Evolutionary conservation across 352 stramenopile genomes (phyloP), one percentile per base, ranked within the genome.

Genomic region (Pythium guiyangense): DNA sequence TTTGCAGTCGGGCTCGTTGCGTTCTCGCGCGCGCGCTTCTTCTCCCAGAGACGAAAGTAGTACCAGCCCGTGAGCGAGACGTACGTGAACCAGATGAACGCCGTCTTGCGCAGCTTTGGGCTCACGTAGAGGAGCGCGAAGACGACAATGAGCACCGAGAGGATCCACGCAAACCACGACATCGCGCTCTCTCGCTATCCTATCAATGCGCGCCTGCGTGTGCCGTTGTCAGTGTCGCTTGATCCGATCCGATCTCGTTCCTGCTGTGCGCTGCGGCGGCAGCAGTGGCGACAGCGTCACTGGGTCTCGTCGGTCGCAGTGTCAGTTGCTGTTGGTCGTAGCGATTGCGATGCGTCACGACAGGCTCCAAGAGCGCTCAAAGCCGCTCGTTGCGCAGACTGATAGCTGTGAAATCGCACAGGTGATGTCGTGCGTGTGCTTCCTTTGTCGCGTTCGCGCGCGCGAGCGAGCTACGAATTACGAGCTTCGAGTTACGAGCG

Each of bases 61-160:
- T 92, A 92, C 82, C 82, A 92, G 58, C 75, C 71, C 40, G 79
- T 92, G 73, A 92, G 82, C 59, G 82, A 86, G 44, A 79, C 60
- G 72, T 92, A 92, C 18, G 82, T 86, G 54, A 75, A 74, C 64
- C 69, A 79, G 59, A 90, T 88, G 59, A 92, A 83, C 52, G 72
- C 64, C 34, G 66, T 69, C 66, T 86, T 88, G 59, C 82, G 77
- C 54, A 85, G 58, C 39, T 62, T 71, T 26, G 76, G 49, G 50
- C 73, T 92, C 46, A 66, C 37, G 39, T 60, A 63, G 35, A 92
- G 55, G 26, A 74, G 57, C n/a, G 51, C 67, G 46, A 77, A n/a
- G 53, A 74, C 73, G 48, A 61, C 63, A 52, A 73, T 54, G 45
- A 77, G 42, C 50, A 85, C 54, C 49, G 71, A 60, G 46, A 75